Evolutionary conservation across 1,139 yeast species (phyloP).

Genomic region (Candida tropicalis): DNA sequence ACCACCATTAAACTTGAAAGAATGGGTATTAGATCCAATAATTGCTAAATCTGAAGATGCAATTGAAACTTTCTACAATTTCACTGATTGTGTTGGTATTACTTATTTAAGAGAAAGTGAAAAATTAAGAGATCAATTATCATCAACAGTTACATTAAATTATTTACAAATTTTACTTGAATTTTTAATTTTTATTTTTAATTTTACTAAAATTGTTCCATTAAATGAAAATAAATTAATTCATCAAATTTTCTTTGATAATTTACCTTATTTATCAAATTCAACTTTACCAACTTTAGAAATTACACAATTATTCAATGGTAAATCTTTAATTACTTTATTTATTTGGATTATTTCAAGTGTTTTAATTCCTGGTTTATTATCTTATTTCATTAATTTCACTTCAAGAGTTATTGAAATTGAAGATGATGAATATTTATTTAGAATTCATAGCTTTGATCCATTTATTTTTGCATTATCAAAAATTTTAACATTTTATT

Average conservation of each 20-base stretch:
- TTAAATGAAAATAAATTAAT: constrained; percentile 40
- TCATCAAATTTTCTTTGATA: constrained; percentile 42
- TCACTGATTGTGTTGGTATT: constrained; percentile 43
- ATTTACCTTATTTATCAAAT: constrained; percentile 30
- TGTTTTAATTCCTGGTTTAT: constrained; percentile 44
- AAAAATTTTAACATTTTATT: constrained; percentile 50
- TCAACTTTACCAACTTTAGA: constrained; percentile 37
- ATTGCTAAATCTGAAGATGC: constrained; percentile 33
- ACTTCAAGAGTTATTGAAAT: constrained; percentile 46
- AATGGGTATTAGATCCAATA: constrained; percentile 41
- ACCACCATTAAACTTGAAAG: constrained; percentile 46
- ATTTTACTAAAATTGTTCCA: constrained; percentile 41
- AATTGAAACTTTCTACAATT: constrained; percentile 32
- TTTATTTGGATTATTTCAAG: constrained; percentile 46
- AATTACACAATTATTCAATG: constrained; percentile 33
- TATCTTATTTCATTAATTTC: constrained; percentile 57
- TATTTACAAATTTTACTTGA: constrained; percentile 44
- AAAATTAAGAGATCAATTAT: constrained; percentile 50
- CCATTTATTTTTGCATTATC: constrained; percentile 59
- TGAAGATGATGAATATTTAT: constrained; percentile 40
- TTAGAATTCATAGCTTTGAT: constrained; percentile 49
- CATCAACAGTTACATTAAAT: constrained; percentile 51
- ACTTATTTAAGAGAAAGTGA: constrained; percentile 45
- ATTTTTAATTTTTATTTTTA: constrained; percentile 35
- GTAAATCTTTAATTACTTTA: constrained; percentile 34